These are phyloP conservation scores for Eimeria maxima DNA, from an alignment of 169 alveolate genomes.

Conservation along the genomic window DNA sequence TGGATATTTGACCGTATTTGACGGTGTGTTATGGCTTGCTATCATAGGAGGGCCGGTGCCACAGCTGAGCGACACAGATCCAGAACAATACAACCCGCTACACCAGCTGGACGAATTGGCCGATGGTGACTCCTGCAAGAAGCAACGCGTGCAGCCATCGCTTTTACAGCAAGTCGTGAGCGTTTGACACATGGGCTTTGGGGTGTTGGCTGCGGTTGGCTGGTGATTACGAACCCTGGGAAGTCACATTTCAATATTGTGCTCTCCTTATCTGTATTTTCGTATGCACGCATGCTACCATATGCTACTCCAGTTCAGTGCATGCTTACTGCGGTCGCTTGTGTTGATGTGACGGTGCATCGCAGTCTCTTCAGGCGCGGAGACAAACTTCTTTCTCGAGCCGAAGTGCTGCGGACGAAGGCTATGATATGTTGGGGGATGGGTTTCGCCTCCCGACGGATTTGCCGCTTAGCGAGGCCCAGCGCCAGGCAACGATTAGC, in stretches of 20 bases:
- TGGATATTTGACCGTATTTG: not conserved
- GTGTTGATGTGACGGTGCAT: not conserved
- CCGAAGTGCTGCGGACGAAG: constrained; percentile 68
- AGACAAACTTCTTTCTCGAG: constrained; percentile 65
- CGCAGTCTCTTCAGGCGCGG: constrained; percentile 77
- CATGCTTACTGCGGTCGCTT: not conserved
- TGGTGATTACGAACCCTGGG: not conserved
- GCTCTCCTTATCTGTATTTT: not conserved
- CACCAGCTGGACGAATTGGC: constrained; percentile 80
- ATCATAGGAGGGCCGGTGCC: constrained; percentile 80
- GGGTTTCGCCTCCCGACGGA: constrained; percentile 80
- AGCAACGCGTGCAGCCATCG: constrained; percentile 70
- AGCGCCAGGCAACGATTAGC: constrained; percentile 69
- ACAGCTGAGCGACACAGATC: constrained; percentile 80
- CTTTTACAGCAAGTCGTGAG: constrained; percentile 67
- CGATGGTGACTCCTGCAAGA: constrained; percentile 77
- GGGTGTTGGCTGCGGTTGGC: not conserved
- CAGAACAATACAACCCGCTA: constrained; percentile 73
- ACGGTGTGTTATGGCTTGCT: not conserved
- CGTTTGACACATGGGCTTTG: not conserved
- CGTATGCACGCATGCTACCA: not conserved
- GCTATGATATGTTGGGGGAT: constrained; percentile 45
- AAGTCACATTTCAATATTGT: not conserved
- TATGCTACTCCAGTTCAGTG: not conserved
- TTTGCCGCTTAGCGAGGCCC: constrained; percentile 78